Evolutionary conservation across 202 grass and related monocot species (phyloP).

Genomic region (Eragrostis tef): DNA sequence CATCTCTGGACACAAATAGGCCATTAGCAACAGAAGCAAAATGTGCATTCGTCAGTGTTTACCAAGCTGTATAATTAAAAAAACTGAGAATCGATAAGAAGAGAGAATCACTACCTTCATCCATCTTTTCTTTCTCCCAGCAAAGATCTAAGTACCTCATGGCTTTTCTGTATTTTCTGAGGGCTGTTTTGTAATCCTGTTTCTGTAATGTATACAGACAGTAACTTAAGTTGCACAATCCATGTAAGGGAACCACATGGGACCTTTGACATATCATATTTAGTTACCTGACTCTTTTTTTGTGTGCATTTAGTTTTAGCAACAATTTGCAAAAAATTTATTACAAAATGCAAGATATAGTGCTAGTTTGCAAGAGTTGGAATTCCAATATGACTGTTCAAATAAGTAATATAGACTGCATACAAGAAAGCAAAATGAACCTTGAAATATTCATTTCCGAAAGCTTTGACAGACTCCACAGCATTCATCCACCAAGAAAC

Average conservation of each 20-base stretch:
- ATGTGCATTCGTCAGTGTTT: constrained; percentile 31
- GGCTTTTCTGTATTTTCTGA: constrained; percentile 94
- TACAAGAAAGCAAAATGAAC: constrained; percentile 40
- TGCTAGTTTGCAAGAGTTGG: neutral
- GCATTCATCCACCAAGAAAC: constrained; percentile 90
- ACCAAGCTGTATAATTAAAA: constrained; percentile 40
- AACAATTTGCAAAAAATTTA: neutral
- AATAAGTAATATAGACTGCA: constrained; percentile 25
- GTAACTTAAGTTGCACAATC: constrained; percentile 41
- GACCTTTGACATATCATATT: neutral
- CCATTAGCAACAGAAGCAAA: constrained; percentile 52
- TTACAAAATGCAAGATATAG: constrained; percentile 1
- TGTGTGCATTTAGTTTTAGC: constrained; percentile 6
- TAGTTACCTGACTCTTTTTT: neutral
- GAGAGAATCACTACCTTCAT: constrained; percentile 60
- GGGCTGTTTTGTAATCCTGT: constrained; percentile 90
- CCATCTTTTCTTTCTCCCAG: constrained; percentile 95
- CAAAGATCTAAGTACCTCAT: constrained; percentile 90
- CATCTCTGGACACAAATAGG: constrained; percentile 65
- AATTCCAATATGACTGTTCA: neutral
- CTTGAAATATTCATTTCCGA: constrained; percentile 93
- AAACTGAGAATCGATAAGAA: constrained; percentile 25
- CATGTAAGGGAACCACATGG: neutral
- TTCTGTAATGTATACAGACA: constrained; percentile 69
- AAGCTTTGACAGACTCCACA: constrained; percentile 79